These are phyloP conservation scores for Lentinula detonsa DNA, from an alignment of 768 basidiomycete species.

Conservation along the genomic window DNA sequence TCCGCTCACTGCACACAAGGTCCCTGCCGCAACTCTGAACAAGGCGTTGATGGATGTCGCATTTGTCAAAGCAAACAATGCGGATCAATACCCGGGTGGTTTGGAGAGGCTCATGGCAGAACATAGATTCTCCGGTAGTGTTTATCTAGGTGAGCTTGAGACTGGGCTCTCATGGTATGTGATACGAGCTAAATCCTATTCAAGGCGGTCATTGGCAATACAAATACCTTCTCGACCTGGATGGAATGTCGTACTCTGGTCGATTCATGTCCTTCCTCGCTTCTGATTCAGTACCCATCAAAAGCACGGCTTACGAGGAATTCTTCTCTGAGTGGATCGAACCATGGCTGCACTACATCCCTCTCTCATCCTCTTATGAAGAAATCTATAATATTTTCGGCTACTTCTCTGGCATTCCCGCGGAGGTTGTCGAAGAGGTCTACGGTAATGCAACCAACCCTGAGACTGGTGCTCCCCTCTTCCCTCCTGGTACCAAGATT, in stretches of 20 bases:
- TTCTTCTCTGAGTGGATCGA: slow-evolving; percentile 72
- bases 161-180: too few relatives aligned
- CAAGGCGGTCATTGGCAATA: slow-evolving; percentile 57
- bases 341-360: slow-evolving; percentile 93
- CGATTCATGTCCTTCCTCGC: slow-evolving; percentile 58
- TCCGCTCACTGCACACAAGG: neutral
- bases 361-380: slow-evolving; percentile 76
- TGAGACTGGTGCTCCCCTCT: neutral
- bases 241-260: slow-evolving; percentile 74
- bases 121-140: slow-evolving; percentile 69
- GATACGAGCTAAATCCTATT: neutral
- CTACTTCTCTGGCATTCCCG: slow-evolving; percentile 85
- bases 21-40: slow-evolving; percentile 47
- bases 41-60: slow-evolving; percentile 65
- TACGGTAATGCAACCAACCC: neutral
- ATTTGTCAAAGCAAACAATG: slow-evolving; percentile 53
- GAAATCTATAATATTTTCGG: slow-evolving; percentile 94
- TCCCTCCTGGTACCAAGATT: neutral
- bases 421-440: slow-evolving; percentile 29
- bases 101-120: slow-evolving; percentile 53
- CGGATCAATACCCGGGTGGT: slow-evolving; percentile 71
- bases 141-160: slow-evolving; percentile 51
- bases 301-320: slow-evolving; percentile 67
- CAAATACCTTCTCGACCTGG: slow-evolving; percentile 64
- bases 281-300: slow-evolving; percentile 63